Base-by-base conservation (phyloP, 2,329 filamentous ascomycete genomes). In the Curvularia hawaiiensis region DNA sequence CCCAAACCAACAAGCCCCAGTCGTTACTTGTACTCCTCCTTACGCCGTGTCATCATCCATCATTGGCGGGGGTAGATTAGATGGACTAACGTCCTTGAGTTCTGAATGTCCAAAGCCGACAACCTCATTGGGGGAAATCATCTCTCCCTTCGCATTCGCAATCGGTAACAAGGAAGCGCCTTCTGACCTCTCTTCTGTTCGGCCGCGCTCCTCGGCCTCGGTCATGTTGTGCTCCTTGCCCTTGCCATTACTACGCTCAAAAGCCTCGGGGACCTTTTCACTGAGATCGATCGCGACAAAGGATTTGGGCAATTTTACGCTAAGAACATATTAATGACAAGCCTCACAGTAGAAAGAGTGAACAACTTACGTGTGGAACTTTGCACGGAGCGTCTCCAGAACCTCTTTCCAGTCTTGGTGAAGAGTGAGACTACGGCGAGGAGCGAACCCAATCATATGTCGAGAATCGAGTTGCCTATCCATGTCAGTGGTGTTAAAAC, bases 341-440 rank as follows among this genome's bases (percentile, higher is more conserved):
- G 30, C 45, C 10, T 8, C 10, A 11, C 20, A 26, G 30, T 11
- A n/a, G 3, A 11, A 44, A 12, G 11, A 20, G n/a, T 3, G 26
- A 8, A 12, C 12, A 24, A 24, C 89, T 80, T 83, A 94, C 90
- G 92, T 92, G 72, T 97, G 91, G 73, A 99, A 98, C 71, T 97
- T 98, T 49, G 91, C 94, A 64, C 93, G 87, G 62, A 99, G 80
- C 1, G 93, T 98, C 78, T 97, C 93, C 65, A 99, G 91, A n/a
- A 99, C 91, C 69, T 94, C 87, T 78, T 96, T 94, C 94, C 95
- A 99, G 76, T 99, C 91, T 38, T 88, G 88, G 78, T 99, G 96
- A 3, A 91, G 86, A 3, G 94, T 98, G 69, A 99, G 80, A 72
- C 91, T 96, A 61, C 95, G 85, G 62, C 93, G 84, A n/a, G 92